Conservation (phyloP, 108 stramenopile genomes). For the Nitzschia palea region DNA sequence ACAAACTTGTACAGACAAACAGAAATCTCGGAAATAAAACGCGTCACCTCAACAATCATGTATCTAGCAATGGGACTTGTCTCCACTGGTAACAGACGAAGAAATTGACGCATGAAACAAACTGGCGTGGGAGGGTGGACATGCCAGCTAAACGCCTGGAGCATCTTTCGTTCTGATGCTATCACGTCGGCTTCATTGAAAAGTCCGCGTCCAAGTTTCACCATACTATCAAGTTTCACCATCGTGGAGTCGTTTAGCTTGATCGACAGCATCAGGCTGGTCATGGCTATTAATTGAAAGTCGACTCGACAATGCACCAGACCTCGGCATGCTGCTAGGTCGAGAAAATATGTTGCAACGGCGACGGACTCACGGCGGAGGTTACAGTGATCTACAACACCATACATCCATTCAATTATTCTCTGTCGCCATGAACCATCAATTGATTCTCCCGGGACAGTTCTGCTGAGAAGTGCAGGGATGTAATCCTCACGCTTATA, state of each 20-base stretch:
- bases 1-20: conserved; percentile 57
- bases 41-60: conserved; percentile 53
- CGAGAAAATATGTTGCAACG: conserved; percentile 62
- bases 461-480: conserved; percentile 7
- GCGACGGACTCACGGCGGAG: conserved; percentile 67
- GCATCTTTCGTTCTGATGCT: conserved; percentile 62
- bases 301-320: conserved; percentile 42
- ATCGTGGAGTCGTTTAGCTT: conserved; percentile 67
- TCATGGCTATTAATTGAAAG: conserved; percentile 72
- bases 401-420: conserved; percentile 80
- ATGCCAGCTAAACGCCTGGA: conserved; percentile 61
- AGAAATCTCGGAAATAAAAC: conserved; percentile 58
- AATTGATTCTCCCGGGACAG: conserved; percentile 24
- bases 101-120: conserved; percentile 54
- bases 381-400: conserved; percentile 62
- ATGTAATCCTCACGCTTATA: conserved; percentile 44
- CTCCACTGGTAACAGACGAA: conserved; percentile 40
- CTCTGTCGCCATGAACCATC: conserved; percentile 62
- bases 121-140: conserved; percentile 72
- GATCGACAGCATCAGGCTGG: conserved; percentile 73
- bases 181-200: conserved; percentile 66
- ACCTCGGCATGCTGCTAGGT: conserved; percentile 36
- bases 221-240: conserved; percentile 64
- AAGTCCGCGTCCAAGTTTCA: conserved; percentile 50
- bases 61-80: conserved; percentile 39